These are phyloP conservation scores for Rhodotorula babjevae DNA, from an alignment of 768 basidiomycete genomes.

Conservation along the genomic window DNA sequence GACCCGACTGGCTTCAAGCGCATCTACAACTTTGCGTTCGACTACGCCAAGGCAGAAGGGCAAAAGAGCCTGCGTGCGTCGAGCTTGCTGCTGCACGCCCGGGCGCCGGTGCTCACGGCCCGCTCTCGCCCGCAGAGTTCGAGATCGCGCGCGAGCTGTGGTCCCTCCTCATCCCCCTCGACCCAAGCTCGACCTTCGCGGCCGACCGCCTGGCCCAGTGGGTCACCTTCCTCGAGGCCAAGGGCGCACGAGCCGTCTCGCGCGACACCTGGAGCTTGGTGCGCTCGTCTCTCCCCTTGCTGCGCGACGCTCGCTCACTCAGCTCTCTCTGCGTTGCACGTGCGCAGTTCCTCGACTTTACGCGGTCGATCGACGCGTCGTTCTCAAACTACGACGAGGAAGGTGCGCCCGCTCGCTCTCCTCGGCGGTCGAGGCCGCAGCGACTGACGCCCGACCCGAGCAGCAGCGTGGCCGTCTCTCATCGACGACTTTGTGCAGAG, in stretches of 20 bases:
- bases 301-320: neutral
- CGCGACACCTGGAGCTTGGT: constrained; percentile 40
- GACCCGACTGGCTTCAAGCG: constrained; percentile 67
- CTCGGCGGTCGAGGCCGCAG: neutral
- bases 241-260: constrained; percentile 63
- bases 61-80: constrained; percentile 71
- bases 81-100: too few species aligned
- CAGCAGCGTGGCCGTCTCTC: constrained; percentile 80
- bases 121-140: constrained; percentile 50
- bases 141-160: constrained; percentile 71
- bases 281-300: neutral
- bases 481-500: constrained; percentile 78
- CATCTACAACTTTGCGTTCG: constrained; percentile 76
- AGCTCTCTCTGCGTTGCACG: neutral
- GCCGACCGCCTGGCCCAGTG: constrained; percentile 58
- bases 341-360: constrained; percentile 38
- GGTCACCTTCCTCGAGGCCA: constrained; percentile 68
- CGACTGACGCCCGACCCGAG: neutral
- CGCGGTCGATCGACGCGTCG: constrained; percentile 65
- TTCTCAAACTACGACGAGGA: constrained; percentile 72
- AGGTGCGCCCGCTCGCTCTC: constrained; percentile 50
- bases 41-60: constrained; percentile 68
- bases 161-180: constrained; percentile 69
- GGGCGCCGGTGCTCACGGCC: too few species aligned
- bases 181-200: constrained; percentile 43